Base-by-base conservation (phyloP, 2,329 filamentous ascomycete genomes). In the Cladorrhinum sp. region DNA sequence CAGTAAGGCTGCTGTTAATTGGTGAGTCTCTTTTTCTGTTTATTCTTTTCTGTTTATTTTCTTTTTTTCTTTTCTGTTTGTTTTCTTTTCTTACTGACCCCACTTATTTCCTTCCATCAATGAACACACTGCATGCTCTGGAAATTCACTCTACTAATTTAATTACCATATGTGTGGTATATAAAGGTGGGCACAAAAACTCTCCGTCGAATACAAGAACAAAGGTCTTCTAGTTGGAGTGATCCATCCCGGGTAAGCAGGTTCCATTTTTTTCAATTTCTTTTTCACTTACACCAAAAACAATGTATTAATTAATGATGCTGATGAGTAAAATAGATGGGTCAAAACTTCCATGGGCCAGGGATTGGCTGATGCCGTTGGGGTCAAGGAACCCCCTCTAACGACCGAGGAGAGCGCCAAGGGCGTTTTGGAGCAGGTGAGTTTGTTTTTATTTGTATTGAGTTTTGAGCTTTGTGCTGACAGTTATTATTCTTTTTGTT, bases 171-270 rank as follows among this genome's bases (percentile, higher is more conserved):
- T n/a, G n/a, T n/a, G n/a, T n/a, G n/a, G n/a, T n/a, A n/a, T n/a
- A n/a, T n/a, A n/a, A n/a, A 36, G 33, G 33, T 70, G 67, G 60
- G 66, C 62, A 16, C 65, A 62, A 63, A 71, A 68, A 65, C 51
- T 69, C 9, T 63, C 64, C 16, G 59, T 66, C 16, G 67, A 69
- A 51, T 61, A 63, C 7, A 59, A 61, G 55, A 63, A 42, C 3
- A 46, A 62, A 39, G 67, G 65, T 21, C 39, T 72, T 48, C 49
- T 65, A 24, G 71, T 69, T 1, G 69, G 68, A 49, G 46, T 69
- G 21, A 7, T 72, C 36, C 71, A 72, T 64, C 70, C 70, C 46
- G 70, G 70, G 68, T 72, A 42, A 60, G 69, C n/a, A n/a, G n/a
- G n/a, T n/a, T n/a, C n/a, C n/a, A n/a, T n/a, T n/a, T n/a, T n/a